phyloP scores from a whole-genome alignment of 1,139 yeast species.

The Diutina scorzettiae region DNA sequence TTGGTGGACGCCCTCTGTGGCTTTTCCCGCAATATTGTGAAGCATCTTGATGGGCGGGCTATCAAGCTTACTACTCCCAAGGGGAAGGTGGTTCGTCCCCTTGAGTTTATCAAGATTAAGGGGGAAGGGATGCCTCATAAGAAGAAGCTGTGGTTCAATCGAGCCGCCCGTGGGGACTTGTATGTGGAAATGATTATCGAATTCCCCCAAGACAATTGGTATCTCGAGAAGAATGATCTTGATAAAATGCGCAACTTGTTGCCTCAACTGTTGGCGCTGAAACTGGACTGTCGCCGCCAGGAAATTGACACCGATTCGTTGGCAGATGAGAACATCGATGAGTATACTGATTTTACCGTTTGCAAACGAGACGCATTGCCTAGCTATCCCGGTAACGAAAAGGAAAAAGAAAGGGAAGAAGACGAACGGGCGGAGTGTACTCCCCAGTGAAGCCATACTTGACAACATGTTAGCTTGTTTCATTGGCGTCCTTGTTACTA shows the following conservation, averaged over 20 bases:
- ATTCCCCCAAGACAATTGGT: conserved; percentile 81
- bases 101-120: conserved; percentile 50
- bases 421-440: conserved; percentile 29
- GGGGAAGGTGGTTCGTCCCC: conserved; percentile 75
- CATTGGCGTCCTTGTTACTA: not conserved
- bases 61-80: conserved; percentile 50
- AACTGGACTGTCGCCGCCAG: conserved; percentile 15
- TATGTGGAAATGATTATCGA: conserved; percentile 61
- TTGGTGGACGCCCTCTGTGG: conserved; percentile 80
- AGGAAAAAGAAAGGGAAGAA: not conserved
- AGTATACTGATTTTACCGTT: conserved; percentile 29
- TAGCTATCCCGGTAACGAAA: conserved; percentile 17
- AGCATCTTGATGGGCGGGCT: conserved; percentile 74
- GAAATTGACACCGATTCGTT: conserved; percentile 16
- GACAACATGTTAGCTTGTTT: not conserved
- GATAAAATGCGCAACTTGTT: conserved; percentile 40
- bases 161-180: conserved; percentile 49
- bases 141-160: conserved; percentile 22
- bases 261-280: conserved; percentile 28
- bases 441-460: conserved; percentile 23
- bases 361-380: conserved; percentile 22
- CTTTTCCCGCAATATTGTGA: conserved; percentile 52
- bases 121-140: conserved; percentile 83
- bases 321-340: conserved; percentile 28
- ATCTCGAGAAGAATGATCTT: conserved; percentile 51